These are phyloP conservation scores for Leccinum griseonigrum DNA, from an alignment of 1,284 basidiomycete species.

Conservation along the genomic window DNA sequence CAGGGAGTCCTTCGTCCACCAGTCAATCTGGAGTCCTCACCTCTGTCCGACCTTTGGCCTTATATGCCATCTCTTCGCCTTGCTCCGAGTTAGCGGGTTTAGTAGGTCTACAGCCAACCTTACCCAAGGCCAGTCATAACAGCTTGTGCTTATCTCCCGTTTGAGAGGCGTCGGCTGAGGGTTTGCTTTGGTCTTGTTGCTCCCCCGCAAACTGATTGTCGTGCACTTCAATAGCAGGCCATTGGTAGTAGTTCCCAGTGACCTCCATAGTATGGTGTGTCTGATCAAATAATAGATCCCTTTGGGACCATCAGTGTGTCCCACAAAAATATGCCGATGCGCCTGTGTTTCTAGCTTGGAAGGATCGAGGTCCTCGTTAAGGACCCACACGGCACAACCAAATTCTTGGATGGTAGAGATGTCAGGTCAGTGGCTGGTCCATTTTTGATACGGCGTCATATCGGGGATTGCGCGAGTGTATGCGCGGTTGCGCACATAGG, in stretches of 20 bases:
- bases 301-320: not conserved
- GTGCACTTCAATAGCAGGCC: not conserved
- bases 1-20: too few relatives aligned
- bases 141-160: not conserved
- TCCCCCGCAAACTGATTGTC: not conserved
- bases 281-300: not conserved
- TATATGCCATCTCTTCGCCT: too few relatives aligned
- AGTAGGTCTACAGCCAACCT: too few relatives aligned
- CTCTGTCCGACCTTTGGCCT: too few relatives aligned
- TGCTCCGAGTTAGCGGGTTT: too few relatives aligned
- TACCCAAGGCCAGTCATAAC: too few relatives aligned
- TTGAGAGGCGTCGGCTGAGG: not conserved
- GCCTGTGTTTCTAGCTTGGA: not conserved
- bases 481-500: not conserved
- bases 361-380: not conserved
- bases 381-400: not conserved
- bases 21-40: too few relatives aligned
- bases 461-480: not conserved
- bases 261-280: not conserved
- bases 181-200: not conserved
- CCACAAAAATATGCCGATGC: not conserved
- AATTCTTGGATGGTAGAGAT: constrained; percentile 7
- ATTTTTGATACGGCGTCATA: constrained; percentile 7
- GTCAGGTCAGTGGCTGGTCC: constrained; percentile 1
- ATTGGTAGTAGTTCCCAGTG: not conserved